A percentile compares a stretch with the other conserved stretches of the same genome.
Conservation (phyloP, 768 basidiomycete species). For the Pleurotus tuber-regium region DNA sequence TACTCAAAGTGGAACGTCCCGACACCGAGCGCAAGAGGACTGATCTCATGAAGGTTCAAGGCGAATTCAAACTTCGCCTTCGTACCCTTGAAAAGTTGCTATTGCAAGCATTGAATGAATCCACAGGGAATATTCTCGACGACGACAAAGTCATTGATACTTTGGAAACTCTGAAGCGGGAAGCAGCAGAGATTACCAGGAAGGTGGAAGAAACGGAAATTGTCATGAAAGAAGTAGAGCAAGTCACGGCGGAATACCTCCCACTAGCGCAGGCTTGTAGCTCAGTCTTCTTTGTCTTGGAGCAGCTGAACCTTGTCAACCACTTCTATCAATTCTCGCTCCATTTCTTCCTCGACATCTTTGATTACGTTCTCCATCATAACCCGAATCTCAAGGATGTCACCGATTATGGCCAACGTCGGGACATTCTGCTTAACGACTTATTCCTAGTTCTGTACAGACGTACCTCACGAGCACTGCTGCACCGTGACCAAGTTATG, state of each 20-base stretch:
- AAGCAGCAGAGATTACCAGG: conserved; percentile 92
- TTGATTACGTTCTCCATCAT: conserved; percentile 89
- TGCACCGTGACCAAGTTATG: conserved; percentile 89
- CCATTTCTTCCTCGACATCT: conserved; percentile 97
- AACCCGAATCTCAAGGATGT: conserved; percentile 87
- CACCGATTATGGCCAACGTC: conserved; percentile 67
- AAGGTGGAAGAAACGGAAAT: conserved; percentile 97
- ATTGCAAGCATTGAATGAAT: conserved; percentile 94
- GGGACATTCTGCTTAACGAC: conserved; percentile 80
- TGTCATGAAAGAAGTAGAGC: conserved; percentile 94
- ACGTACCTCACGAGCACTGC: conserved; percentile 85
- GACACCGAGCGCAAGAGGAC: conserved; percentile 95
- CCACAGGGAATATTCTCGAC: conserved; percentile 94
- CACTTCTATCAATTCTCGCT: conserved; percentile 99
- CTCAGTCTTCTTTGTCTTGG: conserved; percentile 94
- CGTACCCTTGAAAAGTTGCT: conserved; percentile 91
- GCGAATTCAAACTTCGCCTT: conserved; percentile 92
- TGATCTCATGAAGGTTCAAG: conserved; percentile 97
- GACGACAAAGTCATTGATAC: conserved; percentile 99
- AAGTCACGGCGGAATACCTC: conserved; percentile 92
- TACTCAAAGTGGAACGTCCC: conserved; percentile 94
- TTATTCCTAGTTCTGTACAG: conserved; percentile 87
- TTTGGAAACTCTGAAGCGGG: conserved; percentile 90
- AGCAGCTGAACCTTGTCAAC: conserved; percentile 90
- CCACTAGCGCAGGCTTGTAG: conserved; percentile 96